A percentile compares a stretch with the other conserved stretches of the same genome.
These are phyloP conservation scores for Jackrogersella multiformis DNA, from an alignment of 495 filamentous ascomycete species.

Conservation along the genomic window DNA sequence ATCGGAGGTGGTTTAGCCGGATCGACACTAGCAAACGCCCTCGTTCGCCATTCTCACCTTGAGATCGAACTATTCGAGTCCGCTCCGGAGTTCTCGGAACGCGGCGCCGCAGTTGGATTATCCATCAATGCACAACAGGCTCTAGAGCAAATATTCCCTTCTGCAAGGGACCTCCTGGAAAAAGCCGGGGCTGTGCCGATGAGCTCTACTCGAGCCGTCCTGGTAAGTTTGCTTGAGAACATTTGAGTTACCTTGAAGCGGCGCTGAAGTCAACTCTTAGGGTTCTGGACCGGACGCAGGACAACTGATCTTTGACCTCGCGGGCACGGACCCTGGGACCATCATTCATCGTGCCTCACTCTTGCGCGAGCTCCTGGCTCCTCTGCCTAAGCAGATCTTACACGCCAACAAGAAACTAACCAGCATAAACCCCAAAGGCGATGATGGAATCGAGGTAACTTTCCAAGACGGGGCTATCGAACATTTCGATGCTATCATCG, in stretches of 20 bases:
- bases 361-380: slow-evolving; percentile 16
- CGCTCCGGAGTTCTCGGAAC: slow-evolving; percentile 38
- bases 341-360: slow-evolving; percentile 24
- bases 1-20: slow-evolving; percentile 44
- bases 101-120: slow-evolving; percentile 38
- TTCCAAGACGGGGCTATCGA: slow-evolving; percentile 33
- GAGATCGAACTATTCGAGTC: slow-evolving; percentile 41
- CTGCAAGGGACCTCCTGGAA: not conserved
- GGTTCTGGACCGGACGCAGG: slow-evolving; percentile 25
- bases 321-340: not conserved
- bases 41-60: slow-evolving; percentile 29
- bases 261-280: not conserved
- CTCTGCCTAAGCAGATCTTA: slow-evolving; percentile 1
- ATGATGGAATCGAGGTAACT: not conserved
- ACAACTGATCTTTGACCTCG: not conserved
- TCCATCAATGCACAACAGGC: slow-evolving; percentile 17
- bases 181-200: slow-evolving; percentile 16
- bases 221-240: slow-evolving; percentile 11
- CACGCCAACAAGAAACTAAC: slow-evolving; percentile 18
- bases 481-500: slow-evolving; percentile 41
- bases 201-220: slow-evolving; percentile 5
- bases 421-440: not conserved
- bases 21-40: slow-evolving; percentile 33
- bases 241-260: not conserved
- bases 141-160: not conserved